Base-by-base conservation (phyloP, 768 basidiomycete species). In the Suillus alpinus region DNA sequence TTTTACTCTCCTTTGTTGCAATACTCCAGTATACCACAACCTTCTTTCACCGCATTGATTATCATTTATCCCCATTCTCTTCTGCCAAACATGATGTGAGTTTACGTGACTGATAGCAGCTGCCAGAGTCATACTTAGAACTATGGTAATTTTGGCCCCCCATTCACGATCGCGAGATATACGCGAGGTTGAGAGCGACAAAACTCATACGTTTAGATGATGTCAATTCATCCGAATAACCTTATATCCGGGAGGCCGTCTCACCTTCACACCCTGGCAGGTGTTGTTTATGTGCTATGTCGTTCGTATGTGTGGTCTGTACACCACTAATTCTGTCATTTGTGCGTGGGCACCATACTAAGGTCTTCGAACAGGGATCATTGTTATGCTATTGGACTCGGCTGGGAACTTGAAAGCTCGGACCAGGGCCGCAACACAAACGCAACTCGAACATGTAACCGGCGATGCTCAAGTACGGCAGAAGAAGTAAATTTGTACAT, bases 121-220 rank as follows among this genome's bases (percentile, higher is more conserved):
- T 61, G 49, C 68, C 16, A 80, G 77, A 47, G 66, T 63, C 50
- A 61, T 46, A 14, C 20, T 46, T 71, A 18, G 67, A 71, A 56
- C 26, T 81, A 82, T 62, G 84, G 84, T 18, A 78, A 85, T 67
- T 88, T 90, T 77, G 83, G 82, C 59, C 82, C 82, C 18, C 83
- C 86, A 12, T 43, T 43, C 41, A 23, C 13, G 6, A 23, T 88
- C 87, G 0, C 83, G 80, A 68, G 86, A 86, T 36, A 77, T 84
- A 59, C 84, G 83, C 62, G 86, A 89, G 62, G 66, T 87, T 56
- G 87, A 82, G 71, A 81, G 83, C 60, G 89, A 90, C 70, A 83
- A 83, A 74, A 86, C 88, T 40, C 76, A 79, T 75, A 88, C 87
- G n/a, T 89, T 89, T 77, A 86, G 80, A 76, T 80, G 80, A 75